Evolutionary conservation across 768 basidiomycete genomes (phyloP), one percentile per base, ranked within the genome.

Genomic region (Lentinula detonsa): DNA sequence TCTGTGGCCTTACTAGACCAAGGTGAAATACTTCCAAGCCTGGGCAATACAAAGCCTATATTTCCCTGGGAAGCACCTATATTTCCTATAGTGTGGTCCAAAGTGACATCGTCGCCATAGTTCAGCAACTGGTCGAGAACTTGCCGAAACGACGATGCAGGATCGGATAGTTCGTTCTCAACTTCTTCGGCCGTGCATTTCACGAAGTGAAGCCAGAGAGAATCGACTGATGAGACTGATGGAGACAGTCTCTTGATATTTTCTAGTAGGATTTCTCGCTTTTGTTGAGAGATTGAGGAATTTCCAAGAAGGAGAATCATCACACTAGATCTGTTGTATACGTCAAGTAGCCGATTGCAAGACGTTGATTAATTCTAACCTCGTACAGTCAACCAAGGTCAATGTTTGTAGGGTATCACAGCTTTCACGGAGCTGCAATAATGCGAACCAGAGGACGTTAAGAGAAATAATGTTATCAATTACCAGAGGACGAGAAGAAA

Each of bases 1-100:
- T 99, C 95, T 0, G 96, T 98, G 2, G 97, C 96, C 75, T 99
- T 99, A 74, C 92, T 96, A 5, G 96, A 98, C 97, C 97, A 99
- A 2, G 97, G 95, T 4, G 96, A 98, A 67, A 98, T 89, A 3
- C 95, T 95, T 3, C 96, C 95, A 7, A 85, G 81, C 61, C 95
- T 78, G 10, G 95, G 95, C 5, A 90, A 75, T 43, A 97, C 85
- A 70, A 85, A 96, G 45, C 86, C 74, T 10, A 86, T 75, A 53
- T 84, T 82, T 31, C 66, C 61, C 46, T 63, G 65, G 9, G 69
- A 69, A 16, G 69, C 68, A 55, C 77, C 67, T n/a, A 76, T 69
- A 31, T 72, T 68, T 21, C 70, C 64, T 10, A 70, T 63, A 0
- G 87, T 86, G 6, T 66, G 72, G 3, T 76, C 70, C 3, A 86